A percentile compares a stretch with the other conserved stretches of the same genome.
Evolutionary conservation across 2,329 filamentous ascomycete species (phyloP).

Genomic region (Epichloe hybrida): DNA sequence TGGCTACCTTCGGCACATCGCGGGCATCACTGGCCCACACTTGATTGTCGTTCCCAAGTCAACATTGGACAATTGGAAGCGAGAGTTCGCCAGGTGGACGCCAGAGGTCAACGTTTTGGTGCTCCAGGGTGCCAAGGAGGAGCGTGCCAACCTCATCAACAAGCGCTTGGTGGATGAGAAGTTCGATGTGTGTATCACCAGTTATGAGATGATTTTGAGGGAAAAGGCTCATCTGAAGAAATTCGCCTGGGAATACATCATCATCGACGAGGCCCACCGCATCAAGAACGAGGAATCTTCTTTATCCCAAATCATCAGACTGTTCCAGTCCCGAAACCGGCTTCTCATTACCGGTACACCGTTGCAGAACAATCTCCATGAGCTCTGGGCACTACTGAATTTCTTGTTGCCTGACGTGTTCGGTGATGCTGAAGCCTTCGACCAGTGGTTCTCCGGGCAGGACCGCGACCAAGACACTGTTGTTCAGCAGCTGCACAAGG

Average conservation of each 20-base stretch:
- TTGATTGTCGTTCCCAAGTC: constrained; percentile 90
- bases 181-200: constrained; percentile 96
- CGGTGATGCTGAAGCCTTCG: constrained; percentile 89
- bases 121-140: constrained; percentile 88
- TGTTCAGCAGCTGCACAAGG: constrained; percentile 87
- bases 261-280: constrained; percentile 92
- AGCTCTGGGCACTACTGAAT: constrained; percentile 94
- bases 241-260: constrained; percentile 99
- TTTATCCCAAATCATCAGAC: constrained; percentile 84
- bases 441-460: constrained; percentile 93
- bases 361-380: constrained; percentile 94
- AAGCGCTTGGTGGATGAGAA: constrained; percentile 86
- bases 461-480: constrained; percentile 87
- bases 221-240: constrained; percentile 94
- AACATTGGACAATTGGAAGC: constrained; percentile 95
- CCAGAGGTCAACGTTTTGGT: constrained; percentile 91
- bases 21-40: constrained; percentile 82
- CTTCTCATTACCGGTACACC: constrained; percentile 94
- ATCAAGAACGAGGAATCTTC: constrained; percentile 99
- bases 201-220: constrained; percentile 98
- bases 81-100: constrained; percentile 88
- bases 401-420: constrained; percentile 98
- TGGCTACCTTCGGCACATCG: constrained; percentile 83
- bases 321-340: constrained; percentile 92
- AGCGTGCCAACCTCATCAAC: constrained; percentile 76